A percentile compares a stretch with the other conserved stretches of the same genome.
Evolutionary conservation across 169 alveolate genomes (phyloP).

Genomic region (Eimeria brunetti): DNA sequence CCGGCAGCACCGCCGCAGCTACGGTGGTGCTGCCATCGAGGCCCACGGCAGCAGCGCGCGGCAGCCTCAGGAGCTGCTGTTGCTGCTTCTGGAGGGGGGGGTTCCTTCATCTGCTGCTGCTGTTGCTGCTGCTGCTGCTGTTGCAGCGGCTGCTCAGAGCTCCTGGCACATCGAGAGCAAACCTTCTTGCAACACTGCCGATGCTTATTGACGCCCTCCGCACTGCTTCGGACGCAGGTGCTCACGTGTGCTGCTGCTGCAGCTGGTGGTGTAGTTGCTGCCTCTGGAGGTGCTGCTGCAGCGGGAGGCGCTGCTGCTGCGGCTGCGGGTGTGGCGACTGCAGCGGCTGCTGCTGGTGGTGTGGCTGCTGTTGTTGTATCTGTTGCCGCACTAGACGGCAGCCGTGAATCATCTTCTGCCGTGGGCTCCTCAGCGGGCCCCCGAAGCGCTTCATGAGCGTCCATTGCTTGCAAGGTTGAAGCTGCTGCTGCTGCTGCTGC

Average conservation of each 20-base stretch:
- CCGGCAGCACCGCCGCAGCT: neutral
- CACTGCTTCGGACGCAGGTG: neutral
- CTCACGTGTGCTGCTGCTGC: neutral
- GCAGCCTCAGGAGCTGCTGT: neutral
- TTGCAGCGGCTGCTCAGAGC: conserved; percentile 34
- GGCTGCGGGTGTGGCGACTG: neutral
- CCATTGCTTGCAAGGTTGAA: conserved; percentile 1
- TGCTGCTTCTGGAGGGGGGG: conserved; percentile 18
- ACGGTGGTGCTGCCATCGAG: neutral
- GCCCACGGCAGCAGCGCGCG: conserved; percentile 7
- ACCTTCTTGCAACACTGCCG: conserved; percentile 9
- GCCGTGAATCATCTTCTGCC: neutral
- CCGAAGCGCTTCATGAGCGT: conserved; percentile 11
- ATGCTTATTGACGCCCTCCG: conserved; percentile 6
- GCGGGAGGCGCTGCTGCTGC: neutral
- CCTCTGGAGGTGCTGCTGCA: conserved; percentile 1
- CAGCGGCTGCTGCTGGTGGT: conserved; percentile 25
- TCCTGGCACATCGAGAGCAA: neutral
- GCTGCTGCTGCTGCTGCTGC: conserved; percentile 7
- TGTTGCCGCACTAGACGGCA: neutral
- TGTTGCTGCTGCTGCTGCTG: conserved; percentile 15
- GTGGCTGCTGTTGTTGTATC: neutral
- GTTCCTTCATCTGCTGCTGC: neutral
- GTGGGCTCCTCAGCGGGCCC: neutral
- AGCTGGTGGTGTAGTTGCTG: conserved; percentile 7